phyloP scores from a whole-genome alignment of 225 moss, liverwort and hornwort species.

The Bryoerythrophyllum caledonicum region DNA sequence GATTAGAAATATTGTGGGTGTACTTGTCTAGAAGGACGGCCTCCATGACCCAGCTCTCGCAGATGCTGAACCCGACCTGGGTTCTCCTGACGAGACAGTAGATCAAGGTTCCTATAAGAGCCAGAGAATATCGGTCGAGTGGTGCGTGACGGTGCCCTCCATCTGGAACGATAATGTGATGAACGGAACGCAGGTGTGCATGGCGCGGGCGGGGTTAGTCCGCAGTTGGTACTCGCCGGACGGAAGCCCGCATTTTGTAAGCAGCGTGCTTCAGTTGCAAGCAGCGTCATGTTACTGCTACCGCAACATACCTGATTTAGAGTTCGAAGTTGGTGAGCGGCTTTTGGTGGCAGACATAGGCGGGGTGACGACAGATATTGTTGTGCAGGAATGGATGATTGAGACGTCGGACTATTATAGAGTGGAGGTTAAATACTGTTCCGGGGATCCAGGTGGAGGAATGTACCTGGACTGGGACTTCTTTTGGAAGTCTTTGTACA shows the following conservation, averaged over 20 bases:
- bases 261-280: conserved; percentile 59
- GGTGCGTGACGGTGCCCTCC: too few species aligned
- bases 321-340: conserved; percentile 35
- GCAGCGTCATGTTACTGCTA: too few species aligned
- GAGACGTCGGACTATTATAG: conserved; percentile 24
- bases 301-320: conserved; percentile 1
- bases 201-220: conserved; percentile 57
- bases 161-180: too few species aligned
- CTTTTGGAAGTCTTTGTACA: too few species aligned
- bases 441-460: conserved; percentile 63
- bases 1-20: too few species aligned
- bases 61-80: too few species aligned
- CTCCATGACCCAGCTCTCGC: too few species aligned
- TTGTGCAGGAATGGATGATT: conserved; percentile 53
- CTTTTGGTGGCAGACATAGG: conserved; percentile 61
- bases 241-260: conserved; percentile 39
- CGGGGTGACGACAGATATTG: conserved; percentile 64
- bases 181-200: too few species aligned
- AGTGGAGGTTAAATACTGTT: conserved; percentile 48
- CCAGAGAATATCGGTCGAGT: too few species aligned
- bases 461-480: conserved; percentile 53
- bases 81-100: too few species aligned
- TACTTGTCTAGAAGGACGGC: too few species aligned
- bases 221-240: conserved; percentile 6
- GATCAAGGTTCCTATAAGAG: too few species aligned